Percentiles rank a stretch among this genome's conserved stretches.
Conservation (phyloP, 306 rosid species). For the Vigna angularis region DNA sequence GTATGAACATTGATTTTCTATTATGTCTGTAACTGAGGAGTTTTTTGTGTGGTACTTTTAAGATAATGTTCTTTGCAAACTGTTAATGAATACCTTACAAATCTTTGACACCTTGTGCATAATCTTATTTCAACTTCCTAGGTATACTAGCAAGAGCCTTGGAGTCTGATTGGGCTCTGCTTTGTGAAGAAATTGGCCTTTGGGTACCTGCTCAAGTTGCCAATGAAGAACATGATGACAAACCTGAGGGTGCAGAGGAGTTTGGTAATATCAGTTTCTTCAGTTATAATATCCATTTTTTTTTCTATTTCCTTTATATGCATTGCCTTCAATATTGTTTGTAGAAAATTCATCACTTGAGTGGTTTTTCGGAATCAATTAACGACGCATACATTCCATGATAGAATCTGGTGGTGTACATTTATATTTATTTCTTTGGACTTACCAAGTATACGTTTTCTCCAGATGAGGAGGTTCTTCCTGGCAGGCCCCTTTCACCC, state of each 20-base stretch:
- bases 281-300: background rate
- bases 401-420: conserved; percentile 30
- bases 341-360: conserved; percentile 23
- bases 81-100: conserved; percentile 13
- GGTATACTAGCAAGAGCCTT: conserved; percentile 72
- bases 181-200: conserved; percentile 81
- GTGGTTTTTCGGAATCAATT: conserved; percentile 16
- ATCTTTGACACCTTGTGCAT: conserved; percentile 1
- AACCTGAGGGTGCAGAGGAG: conserved; percentile 70
- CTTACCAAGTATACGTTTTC: conserved; percentile 37
- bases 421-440: background rate
- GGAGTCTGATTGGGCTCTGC: conserved; percentile 67
- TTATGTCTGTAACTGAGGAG: conserved; percentile 10
- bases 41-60: conserved; percentile 26
- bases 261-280: conserved; percentile 56
- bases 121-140: conserved; percentile 42
- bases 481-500: conserved; percentile 78
- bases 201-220: conserved; percentile 72
- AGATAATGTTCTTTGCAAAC: conserved; percentile 9
- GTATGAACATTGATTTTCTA: conserved; percentile 50
- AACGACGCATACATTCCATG: conserved; percentile 21
- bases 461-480: conserved; percentile 76
- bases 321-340: background rate
- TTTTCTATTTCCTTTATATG: background rate
- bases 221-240: conserved; percentile 69